Evolutionary conservation across 192 early-diverging fungal genomes (phyloP), one percentile per base, ranked within the genome.

Genomic region (Cetraspora pellucida): DNA sequence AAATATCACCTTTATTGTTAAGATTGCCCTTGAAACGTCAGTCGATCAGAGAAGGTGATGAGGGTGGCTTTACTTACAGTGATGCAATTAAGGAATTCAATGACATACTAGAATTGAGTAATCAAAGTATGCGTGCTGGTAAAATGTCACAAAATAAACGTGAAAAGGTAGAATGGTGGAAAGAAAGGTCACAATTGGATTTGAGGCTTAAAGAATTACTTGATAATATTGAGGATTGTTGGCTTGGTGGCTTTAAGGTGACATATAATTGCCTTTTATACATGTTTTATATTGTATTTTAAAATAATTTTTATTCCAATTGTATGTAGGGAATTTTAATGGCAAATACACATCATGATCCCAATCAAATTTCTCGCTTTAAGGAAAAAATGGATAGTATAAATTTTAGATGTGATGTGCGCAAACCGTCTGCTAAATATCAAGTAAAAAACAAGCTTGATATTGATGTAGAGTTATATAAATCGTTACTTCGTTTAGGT

Each of bases 161-260:
- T 8, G 91, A 95, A 50, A 94, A 94, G 68, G 79, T 83, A 10
- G 71, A 82, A 27, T 99, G 97, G 97, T 97, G 95, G 95, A 86
- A 83, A 54, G 81, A 77, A 9, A 85, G 97, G 25, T 82, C 87
- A n/a, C 70, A 72, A 27, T 77, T 98, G 19, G 95, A 99, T 80
- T 77, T 78, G 3, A 86, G 87, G 28, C 71, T 99, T 49, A 85
- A 89, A 57, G 72, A 69, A 7, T 69, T 96, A 45, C 77, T 98
- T 27, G 75, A 52, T 0, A 78, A 77, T 17, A 89, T 99, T 16
- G 94, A 99, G 74, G 77, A 81, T 44, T 83, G 83, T 19, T 98
- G 97, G 96, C 84, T 99, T 5, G 92, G 95, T 17, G 95, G 92
- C 9, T 94, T 97, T 78, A 90, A 90, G 84, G 92, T 90, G 77